These are phyloP conservation scores for Saitoella complicata DNA, from an alignment of 805 yeast genomes.

Conservation along the genomic window DNA sequence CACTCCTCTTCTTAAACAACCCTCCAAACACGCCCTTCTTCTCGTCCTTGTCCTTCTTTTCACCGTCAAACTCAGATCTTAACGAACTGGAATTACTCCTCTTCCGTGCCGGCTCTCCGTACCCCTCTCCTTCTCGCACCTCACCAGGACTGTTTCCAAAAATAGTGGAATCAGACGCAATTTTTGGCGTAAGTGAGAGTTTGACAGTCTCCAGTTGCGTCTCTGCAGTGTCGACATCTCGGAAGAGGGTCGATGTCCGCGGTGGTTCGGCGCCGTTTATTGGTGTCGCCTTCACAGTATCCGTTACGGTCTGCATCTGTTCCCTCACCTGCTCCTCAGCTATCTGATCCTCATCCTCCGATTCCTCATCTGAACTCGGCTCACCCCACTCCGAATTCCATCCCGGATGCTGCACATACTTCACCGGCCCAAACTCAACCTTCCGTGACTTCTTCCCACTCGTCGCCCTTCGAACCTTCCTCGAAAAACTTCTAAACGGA, in stretches of 20 bases:
- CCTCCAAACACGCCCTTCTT: background rate
- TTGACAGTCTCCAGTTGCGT: conserved; percentile 5
- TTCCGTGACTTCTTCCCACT: background rate
- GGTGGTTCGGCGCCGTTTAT: too few relatives aligned
- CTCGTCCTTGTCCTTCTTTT: conserved; percentile 9
- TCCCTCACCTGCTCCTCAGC: too few relatives aligned
- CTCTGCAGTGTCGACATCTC: background rate
- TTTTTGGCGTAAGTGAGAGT: conserved; percentile 3
- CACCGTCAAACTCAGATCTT: conserved; percentile 7
- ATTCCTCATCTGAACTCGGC: too few relatives aligned
- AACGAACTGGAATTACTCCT: conserved; percentile 3
- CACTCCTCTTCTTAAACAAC: too few relatives aligned
- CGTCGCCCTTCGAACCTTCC: background rate
- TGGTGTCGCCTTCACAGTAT: too few relatives aligned
- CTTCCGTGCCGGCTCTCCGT: conserved; percentile 12
- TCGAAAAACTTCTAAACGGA: background rate
- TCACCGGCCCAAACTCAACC: background rate
- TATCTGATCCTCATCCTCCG: too few relatives aligned
- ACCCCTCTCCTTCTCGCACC: conserved; percentile 4
- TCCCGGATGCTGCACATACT: too few relatives aligned
- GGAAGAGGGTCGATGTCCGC: background rate
- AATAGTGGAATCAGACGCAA: background rate
- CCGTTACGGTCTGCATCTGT: too few relatives aligned
- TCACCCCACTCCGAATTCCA: too few relatives aligned
- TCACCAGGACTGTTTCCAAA: background rate